Evolutionary conservation across 73 alveolate genomes (phyloP).

Genomic region (Halteria grandinella): DNA sequence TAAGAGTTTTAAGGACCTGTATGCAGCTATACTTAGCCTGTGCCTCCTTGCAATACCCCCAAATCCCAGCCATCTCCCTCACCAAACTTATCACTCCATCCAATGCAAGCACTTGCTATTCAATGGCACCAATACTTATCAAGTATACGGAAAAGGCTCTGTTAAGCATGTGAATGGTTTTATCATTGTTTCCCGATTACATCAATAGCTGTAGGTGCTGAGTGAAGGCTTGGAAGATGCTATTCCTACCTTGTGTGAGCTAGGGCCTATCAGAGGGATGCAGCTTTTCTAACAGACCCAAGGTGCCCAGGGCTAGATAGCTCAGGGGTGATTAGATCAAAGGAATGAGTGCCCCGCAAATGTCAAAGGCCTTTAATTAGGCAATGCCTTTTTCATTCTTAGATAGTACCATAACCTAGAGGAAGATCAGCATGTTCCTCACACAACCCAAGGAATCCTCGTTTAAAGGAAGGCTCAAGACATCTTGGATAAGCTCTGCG

Average conservation of each 20-base stretch:
- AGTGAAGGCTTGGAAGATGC: too few relatives aligned
- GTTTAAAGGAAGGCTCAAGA: not conserved
- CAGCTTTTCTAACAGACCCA: constrained; percentile 21
- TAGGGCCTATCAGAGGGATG: too few relatives aligned
- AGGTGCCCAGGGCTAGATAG: constrained; percentile 13
- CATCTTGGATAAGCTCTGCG: constrained; percentile 35
- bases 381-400: constrained; percentile 35
- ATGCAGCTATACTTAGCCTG: constrained; percentile 1
- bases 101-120: not conserved
- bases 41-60: not conserved
- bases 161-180: too few relatives aligned
- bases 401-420: constrained; percentile 3
- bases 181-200: too few relatives aligned
- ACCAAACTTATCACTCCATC: constrained; percentile 10
- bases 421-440: constrained; percentile 30
- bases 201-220: too few relatives aligned
- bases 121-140: not conserved
- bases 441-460: constrained; percentile 8
- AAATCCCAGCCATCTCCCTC: not conserved
- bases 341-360: not conserved
- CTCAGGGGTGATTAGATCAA: too few relatives aligned
- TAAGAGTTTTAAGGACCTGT: not conserved
- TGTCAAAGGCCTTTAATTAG: constrained; percentile 34
- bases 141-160: constrained; percentile 32
- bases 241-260: too few relatives aligned